Base-by-base conservation (phyloP, 2,329 filamentous ascomycete species). In the Trichoderma pleuroti region DNA sequence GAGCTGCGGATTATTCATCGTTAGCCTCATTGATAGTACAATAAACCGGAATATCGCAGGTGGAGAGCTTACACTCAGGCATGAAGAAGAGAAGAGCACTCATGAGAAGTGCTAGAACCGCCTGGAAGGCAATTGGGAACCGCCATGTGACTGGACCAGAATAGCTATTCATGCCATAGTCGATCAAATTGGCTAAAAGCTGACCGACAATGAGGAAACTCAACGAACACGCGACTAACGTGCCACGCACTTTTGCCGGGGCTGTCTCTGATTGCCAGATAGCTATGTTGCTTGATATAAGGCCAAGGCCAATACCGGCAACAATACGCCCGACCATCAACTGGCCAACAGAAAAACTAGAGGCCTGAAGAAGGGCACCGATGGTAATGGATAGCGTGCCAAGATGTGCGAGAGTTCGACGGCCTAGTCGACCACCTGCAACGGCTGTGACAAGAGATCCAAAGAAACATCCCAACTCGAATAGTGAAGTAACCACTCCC, bases 301-400 rank as follows among this genome's bases (percentile, higher is more conserved):
- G 11, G 10, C 60, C 34, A n/a, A 57, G 24, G 12, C 70, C 39
- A 9, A 68, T 39, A 6, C 85, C 85, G 0, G 85, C 82, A 11
- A 86, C 78, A 32, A 85, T 80, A 14, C 85, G 78, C 2, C 82
- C 85, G 9, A 84, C 78, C 42, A 85, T 81, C 70, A 85, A 79
- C 68, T 84, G 83, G 1, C 82, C 74, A 6, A 82, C 79, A n/a
- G 76, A 78, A 72, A 80, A 84, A 1, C 82, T 81, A 0, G 82
- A 78, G 3, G 82, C 80, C 74, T 86, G 84, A 4, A 86, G 77
- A 4, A 82, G 72, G 2, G 84, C 83, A 5, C 84, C 85, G 1
- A 81, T 66, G n/a, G 82, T 80, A 80, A 86, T 83, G 72, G 86
- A 78, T 0, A 78, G 49, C 0, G 81, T 81, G 10, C 84, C 84